Base-by-base conservation (phyloP, 1,284 basidiomycete genomes). In the Cryptococcus amylolentus region DNA sequence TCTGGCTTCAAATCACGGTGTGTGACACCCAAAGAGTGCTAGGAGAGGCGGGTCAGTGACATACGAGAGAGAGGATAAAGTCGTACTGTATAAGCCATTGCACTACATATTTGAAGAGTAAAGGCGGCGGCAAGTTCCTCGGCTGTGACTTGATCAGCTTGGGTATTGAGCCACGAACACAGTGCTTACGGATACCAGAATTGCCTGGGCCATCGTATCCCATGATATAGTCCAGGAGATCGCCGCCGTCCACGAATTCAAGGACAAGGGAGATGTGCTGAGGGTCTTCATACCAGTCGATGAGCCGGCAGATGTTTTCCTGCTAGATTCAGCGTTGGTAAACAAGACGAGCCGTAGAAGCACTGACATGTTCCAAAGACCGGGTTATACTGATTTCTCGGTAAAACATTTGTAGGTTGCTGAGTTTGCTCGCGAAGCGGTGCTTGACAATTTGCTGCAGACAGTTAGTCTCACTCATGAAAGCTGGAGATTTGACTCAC, bases 1-100 rank as follows among this genome's bases (percentile, higher is more conserved):
- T 95, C 93, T 0, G 92, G 92, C 75, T 96, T 95, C 46, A 97
- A 79, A 76, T 96, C 92, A 38, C 93, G 87, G 77, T 96, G 92
- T 0, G 90, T 84, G 47, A 97, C 69, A 12, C 70, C 73, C 49
- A 62, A 65, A 1, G 61, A 59, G 58, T 78, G 75, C 73, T 78
- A 54, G 4, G 27, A 5, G 41, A 23, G 40, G 20, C n/a, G 10
- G 10, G 55, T 65, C 52, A 65, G 62, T 45, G 37, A 18, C 16
- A 49, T 14, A 18, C 13, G 35, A 14, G n/a, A 50, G 20, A n/a
- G 12, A 12, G 3, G 31, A 12, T 14, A 10, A 5, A 51, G 10
- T 61, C 72, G 54, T 55, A 77, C 75, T 20, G 72, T 76, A 52
- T 75, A 78, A 10, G 75, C 73, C 75, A 79, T 78, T 4, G 71